Evolutionary conservation across 257 asterid genomes (phyloP), one percentile per base, ranked within the genome.

Genomic region (Gynochthodes officinalis): DNA sequence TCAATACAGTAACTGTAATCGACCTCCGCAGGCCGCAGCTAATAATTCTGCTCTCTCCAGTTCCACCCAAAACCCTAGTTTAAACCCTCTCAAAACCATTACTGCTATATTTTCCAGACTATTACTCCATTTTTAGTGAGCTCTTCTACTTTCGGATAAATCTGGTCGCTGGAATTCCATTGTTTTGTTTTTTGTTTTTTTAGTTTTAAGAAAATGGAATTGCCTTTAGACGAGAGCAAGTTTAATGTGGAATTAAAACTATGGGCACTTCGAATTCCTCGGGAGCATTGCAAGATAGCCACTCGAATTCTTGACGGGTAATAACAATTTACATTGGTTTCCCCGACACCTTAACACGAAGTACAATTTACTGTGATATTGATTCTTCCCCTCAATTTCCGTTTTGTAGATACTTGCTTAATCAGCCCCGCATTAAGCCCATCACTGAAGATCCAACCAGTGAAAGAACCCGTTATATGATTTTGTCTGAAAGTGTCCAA

Each of bases 351-450:
- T 7, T 1, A 43, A 43, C 49, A 43, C n/a, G n/a, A n/a, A 43
- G 11, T 43, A 12, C 54, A n/a, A 40, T 46, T 66, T 46, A 33
- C 46, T 4, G 53, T 35, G 35, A 21, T 46, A 33, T 9, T 8
- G 55, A 59, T 63, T 43, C 35, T 46, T 37, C 21, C 4, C 40
- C 69, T 62, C 55, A 62, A 70, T 69, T 30, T 35, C 19, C 73
- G 77, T n/a, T 65, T 81, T 70, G 12, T 37, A 94, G 97, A 60
- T 89, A 88, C 83, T 64, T 94, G 88, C 88, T 94, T 77, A 88
- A 94, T 69, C 84, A 85, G 82, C 92, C 97, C 37, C 95, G 97
- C 70, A 37, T 89, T 76, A 94, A 94, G 78, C 97, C 99, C 46
- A 71, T 91, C 57, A 87, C 90, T 1, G 95, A 87, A 78, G 97